Evolutionary conservation across 495 filamentous ascomycete species (phyloP).

Genomic region (Penicillium alfredii): DNA sequence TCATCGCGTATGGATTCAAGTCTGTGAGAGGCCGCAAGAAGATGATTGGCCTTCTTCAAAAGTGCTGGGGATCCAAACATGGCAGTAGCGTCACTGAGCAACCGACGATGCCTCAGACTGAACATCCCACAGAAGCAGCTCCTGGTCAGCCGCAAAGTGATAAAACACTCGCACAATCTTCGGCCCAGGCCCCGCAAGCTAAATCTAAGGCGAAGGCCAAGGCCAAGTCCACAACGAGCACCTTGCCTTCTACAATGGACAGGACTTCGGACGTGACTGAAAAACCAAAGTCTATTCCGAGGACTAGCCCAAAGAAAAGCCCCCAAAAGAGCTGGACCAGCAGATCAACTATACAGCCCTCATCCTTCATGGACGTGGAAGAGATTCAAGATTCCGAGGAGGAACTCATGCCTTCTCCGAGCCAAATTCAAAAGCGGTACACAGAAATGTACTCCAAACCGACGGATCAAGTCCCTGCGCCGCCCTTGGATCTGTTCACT

Average conservation of each 20-base stretch:
- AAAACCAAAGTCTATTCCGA: background rate
- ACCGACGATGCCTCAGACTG: constrained; percentile 1
- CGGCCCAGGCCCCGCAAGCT: constrained; percentile 5
- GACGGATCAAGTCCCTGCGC: constrained; percentile 1
- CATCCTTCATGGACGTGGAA: constrained; percentile 34
- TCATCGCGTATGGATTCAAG: constrained; percentile 69
- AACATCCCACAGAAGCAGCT: background rate
- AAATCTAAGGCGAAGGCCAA: constrained; percentile 6
- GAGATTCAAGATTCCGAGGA: constrained; percentile 67
- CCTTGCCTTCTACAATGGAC: constrained; percentile 1
- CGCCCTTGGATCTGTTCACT: constrained; percentile 11
- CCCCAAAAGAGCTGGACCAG: background rate
- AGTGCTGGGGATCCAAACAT: constrained; percentile 61
- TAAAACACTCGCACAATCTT: constrained; percentile 1
- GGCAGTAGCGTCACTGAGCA: constrained; percentile 7
- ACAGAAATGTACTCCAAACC: constrained; percentile 2
- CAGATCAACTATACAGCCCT: background rate
- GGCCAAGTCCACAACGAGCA: constrained; percentile 4
- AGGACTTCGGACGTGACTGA: background rate
- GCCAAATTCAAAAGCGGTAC: constrained; percentile 23
- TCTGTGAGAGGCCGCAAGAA: constrained; percentile 59
- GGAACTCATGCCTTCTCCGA: constrained; percentile 33
- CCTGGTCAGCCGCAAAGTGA: constrained; percentile 5
- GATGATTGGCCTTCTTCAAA: constrained; percentile 66
- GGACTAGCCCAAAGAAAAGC: background rate